These are phyloP conservation scores for Fistulinella prunicolor DNA, from an alignment of 768 basidiomycete genomes.

Conservation along the genomic window DNA sequence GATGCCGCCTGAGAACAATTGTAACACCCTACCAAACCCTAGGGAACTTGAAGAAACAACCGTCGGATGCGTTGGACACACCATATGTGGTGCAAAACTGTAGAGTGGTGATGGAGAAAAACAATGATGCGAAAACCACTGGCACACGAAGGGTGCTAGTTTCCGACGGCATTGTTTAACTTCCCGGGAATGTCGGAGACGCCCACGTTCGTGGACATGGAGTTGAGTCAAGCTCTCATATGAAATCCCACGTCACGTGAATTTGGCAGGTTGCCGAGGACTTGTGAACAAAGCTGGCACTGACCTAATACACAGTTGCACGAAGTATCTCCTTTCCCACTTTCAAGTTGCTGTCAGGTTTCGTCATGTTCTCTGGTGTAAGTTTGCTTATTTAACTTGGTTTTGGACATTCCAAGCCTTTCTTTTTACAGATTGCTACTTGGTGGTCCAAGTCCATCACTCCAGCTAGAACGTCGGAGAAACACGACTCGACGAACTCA, in stretches of 20 bases:
- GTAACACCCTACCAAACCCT: slow-evolving; percentile 74
- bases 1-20: slow-evolving; percentile 71
- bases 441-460: slow-evolving; percentile 46
- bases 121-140: slow-evolving; percentile 12
- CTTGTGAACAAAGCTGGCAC: too few relatives aligned
- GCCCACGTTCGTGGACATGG: not conserved
- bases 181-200: not conserved
- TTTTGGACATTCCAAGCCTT: not conserved
- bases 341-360: too few relatives aligned
- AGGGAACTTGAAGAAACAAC: slow-evolving; percentile 80
- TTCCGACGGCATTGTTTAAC: slow-evolving; percentile 8
- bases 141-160: slow-evolving; percentile 1
- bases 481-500: slow-evolving; percentile 71
- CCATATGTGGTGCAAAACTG: slow-evolving; percentile 31
- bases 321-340: too few relatives aligned
- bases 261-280: too few relatives aligned
- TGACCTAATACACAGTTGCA: too few relatives aligned
- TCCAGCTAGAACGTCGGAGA: slow-evolving; percentile 34
- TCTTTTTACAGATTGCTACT: slow-evolving; percentile 46
- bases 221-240: too few relatives aligned
- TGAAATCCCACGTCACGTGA: too few relatives aligned
- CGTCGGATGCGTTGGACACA: slow-evolving; percentile 31
- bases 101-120: slow-evolving; percentile 11
- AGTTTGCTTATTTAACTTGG: too few relatives aligned
- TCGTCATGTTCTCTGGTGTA: slow-evolving; percentile 46